Base-by-base conservation (phyloP, 2,329 filamentous ascomycete genomes). In the Dactylella cylindrospora region DNA sequence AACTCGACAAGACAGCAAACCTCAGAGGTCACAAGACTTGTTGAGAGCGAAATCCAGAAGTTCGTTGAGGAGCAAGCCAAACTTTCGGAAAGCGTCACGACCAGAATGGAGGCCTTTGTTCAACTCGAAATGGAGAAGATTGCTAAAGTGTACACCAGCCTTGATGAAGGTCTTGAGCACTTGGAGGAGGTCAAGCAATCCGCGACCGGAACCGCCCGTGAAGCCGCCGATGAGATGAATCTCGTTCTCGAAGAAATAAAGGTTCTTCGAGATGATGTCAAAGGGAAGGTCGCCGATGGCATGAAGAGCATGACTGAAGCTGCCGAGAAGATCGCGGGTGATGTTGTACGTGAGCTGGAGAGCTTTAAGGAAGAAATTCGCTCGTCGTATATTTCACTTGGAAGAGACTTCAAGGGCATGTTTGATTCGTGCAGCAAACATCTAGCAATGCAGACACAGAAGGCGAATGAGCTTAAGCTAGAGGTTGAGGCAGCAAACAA, bases 211-310 rank as follows among this genome's bases (percentile, higher is more conserved):
- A 46, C 43, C n/a, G 51, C 50, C 15, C 50, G 59, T 6, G 51
- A 55, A 25, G 59, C 36, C 5, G 51, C 59, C 8, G 83, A 90
- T 40, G 86, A 90, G 53, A 90, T 96, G 87, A 90, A 96, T 68
- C 77, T 81, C n/a, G 85, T 95, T 1, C 78, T 98, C 7, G 88
- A 93, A 69, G 91, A 95, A 71, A 95, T 97, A 71, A 90, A 90
- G 71, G 83, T 81, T n/a, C 78, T 97, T 19, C 83, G 91, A 17
- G 87, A 95, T 71, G 84, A 88, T 47, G 88, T 97, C 45, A 96
- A 96, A 76, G 78, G 81, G 41, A 85, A 86, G 64, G 88, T 97
- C 40, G 88, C 88, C 2, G 84, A 90, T 70, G 91, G 90, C 6
- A 77, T 97, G 35, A 84, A 88, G 68, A 84, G 88, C 20, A 82